These are phyloP conservation scores for Fraxinus anomala DNA, from an alignment of 257 asterid genomes.

Conservation along the genomic window DNA sequence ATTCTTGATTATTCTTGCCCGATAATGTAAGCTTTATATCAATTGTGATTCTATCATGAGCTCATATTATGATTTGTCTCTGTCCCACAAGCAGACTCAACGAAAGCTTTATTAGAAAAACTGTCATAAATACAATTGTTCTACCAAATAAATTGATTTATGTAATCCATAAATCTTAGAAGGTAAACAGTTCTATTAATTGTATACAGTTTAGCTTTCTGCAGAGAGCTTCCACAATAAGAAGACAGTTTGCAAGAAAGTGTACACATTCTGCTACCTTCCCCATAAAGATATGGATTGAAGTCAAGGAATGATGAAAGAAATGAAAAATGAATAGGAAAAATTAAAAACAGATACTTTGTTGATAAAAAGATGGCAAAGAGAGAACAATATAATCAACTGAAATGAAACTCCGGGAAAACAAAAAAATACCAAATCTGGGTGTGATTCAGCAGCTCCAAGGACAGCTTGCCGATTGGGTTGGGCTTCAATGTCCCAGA, in stretches of 20 bases:
- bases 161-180: not conserved
- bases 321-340: not conserved
- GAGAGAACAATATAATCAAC: constrained; percentile 11
- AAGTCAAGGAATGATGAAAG: not conserved
- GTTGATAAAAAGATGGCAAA: not conserved
- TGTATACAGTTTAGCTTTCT: not conserved
- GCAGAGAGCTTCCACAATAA: not conserved
- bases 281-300: not conserved
- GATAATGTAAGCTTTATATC: not conserved
- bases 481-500: constrained; percentile 97
- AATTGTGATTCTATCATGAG: not conserved
- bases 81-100: not conserved
- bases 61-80: not conserved
- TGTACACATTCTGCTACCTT: not conserved
- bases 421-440: constrained; percentile 72
- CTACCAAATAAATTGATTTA: not conserved
- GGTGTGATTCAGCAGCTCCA: constrained; percentile 86
- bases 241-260: not conserved
- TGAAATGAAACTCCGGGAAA: not conserved
- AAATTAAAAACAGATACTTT: not conserved
- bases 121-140: not conserved
- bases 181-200: not conserved
- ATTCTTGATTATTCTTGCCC: not conserved
- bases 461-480: constrained; percentile 87
- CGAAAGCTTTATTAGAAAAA: not conserved